phyloP scores from a whole-genome alignment of 2,329 filamentous ascomycete genomes.

The Waltergamsia citrina region DNA sequence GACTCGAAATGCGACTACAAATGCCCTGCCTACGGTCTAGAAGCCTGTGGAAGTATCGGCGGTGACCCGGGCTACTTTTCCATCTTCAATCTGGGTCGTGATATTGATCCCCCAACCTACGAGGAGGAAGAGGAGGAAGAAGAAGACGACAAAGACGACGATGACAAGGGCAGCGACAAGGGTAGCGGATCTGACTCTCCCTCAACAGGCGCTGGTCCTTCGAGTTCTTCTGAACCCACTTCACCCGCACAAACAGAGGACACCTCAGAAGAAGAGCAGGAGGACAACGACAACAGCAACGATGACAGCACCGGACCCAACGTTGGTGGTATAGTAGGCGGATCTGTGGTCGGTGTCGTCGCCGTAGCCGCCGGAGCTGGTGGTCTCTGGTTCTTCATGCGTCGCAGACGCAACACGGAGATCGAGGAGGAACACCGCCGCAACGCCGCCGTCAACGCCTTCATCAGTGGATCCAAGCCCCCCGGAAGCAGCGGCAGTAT shows the following conservation, averaged over 20 bases:
- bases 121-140: constrained; percentile 9
- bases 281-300: constrained; percentile 6
- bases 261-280: constrained; percentile 10
- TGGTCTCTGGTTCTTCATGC: constrained; percentile 64
- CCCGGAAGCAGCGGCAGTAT: constrained; percentile 53
- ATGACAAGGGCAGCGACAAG: constrained; percentile 4
- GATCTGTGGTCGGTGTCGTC: constrained; percentile 77
- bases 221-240: constrained; percentile 15
- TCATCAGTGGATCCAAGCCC: constrained; percentile 56
- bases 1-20: constrained; percentile 49
- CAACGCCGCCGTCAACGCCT: constrained; percentile 69
- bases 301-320: constrained; percentile 39
- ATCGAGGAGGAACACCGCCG: constrained; percentile 79
- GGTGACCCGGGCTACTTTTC: constrained; percentile 23
- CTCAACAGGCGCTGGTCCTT: constrained; percentile 3
- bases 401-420: constrained; percentile 64
- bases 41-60: constrained; percentile 46
- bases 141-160: constrained; percentile 6
- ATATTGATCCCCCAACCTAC: constrained; percentile 26
- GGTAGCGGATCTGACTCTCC: too few relatives aligned
- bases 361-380: constrained; percentile 56
- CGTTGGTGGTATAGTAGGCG: constrained; percentile 77
- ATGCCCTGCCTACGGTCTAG: constrained; percentile 53
- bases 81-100: constrained; percentile 40
- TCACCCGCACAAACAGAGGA: constrained; percentile 9